phyloP scores from a whole-genome alignment of 495 filamentous ascomycete species.

The Neurospora sp. region DNA sequence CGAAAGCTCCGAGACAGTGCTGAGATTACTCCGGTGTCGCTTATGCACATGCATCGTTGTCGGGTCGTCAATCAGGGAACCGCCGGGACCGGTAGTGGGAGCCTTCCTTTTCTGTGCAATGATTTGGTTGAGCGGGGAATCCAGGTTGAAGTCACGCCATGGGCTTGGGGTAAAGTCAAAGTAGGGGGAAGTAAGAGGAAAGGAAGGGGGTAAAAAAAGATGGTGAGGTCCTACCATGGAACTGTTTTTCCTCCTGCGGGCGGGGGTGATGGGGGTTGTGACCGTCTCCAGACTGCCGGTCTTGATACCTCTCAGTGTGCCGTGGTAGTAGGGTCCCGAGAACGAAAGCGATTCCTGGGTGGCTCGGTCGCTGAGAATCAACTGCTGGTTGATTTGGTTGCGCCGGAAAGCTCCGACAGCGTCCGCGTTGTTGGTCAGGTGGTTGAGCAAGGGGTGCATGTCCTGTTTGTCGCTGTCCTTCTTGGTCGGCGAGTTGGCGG shows the following conservation, averaged over 20 bases:
- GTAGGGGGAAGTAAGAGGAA: slow-evolving; percentile 2
- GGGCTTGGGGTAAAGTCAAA: neutral
- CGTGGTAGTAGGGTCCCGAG: slow-evolving; percentile 38
- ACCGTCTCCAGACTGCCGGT: slow-evolving; percentile 42
- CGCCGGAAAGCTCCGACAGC: slow-evolving; percentile 70
- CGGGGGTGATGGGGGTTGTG: slow-evolving; percentile 44
- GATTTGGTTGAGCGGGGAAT: slow-evolving; percentile 27
- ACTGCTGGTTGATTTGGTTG: slow-evolving; percentile 64
- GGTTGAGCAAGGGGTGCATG: slow-evolving; percentile 44
- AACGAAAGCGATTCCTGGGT: slow-evolving; percentile 45
- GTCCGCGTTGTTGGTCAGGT: slow-evolving; percentile 52
- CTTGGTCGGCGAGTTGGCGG: slow-evolving; percentile 42
- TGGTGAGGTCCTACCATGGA: slow-evolving; percentile 7
- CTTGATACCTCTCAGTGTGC: slow-evolving; percentile 45
- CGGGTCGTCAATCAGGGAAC: neutral
- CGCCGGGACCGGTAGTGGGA: slow-evolving; percentile 19
- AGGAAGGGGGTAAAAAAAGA: neutral
- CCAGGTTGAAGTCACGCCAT: slow-evolving; percentile 17
- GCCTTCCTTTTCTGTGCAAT: slow-evolving; percentile 41
- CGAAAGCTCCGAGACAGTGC: neutral
- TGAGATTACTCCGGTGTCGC: slow-evolving; percentile 31
- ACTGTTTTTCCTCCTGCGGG: slow-evolving; percentile 34
- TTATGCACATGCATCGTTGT: slow-evolving; percentile 28
- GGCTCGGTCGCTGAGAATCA: slow-evolving; percentile 49
- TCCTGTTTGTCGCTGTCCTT: slow-evolving; percentile 16